A percentile compares a stretch with the other conserved stretches of the same genome.
These are phyloP conservation scores for Sporothrix euskadiensis DNA, from an alignment of 2,329 filamentous ascomycete species.

Conservation along the genomic window DNA sequence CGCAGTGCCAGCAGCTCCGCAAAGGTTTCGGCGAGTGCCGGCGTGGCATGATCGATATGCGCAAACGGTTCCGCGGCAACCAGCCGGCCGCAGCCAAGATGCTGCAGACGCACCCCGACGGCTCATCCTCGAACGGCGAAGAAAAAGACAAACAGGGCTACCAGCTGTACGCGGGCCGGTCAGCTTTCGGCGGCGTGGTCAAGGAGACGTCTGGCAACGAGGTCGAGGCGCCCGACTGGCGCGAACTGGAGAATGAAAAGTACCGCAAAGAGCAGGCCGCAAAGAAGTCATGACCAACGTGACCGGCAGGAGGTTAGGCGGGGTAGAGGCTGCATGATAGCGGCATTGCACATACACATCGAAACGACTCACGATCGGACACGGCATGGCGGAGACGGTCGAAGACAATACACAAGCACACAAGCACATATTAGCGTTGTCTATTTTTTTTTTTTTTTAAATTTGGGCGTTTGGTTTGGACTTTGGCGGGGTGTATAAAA, in stretches of 20 bases:
- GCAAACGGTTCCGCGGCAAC: constrained; percentile 95
- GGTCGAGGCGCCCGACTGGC: constrained; percentile 60
- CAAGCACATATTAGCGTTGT: constrained; percentile 17
- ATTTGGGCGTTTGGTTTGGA: background rate
- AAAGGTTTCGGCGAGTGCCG: constrained; percentile 95
- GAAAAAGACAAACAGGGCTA: constrained; percentile 52
- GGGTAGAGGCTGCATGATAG: constrained; percentile 4
- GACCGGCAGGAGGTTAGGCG: background rate
- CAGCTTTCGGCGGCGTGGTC: constrained; percentile 65
- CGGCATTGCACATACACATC: background rate
- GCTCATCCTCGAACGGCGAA: constrained; percentile 55
- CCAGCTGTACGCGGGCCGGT: constrained; percentile 77
- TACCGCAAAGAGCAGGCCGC: constrained; percentile 46
- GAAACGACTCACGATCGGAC: background rate
- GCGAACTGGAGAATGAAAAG: constrained; percentile 65
- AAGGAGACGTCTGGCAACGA: constrained; percentile 69
- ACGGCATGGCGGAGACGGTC: background rate
- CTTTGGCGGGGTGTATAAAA: background rate
- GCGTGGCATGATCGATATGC: constrained; percentile 96
- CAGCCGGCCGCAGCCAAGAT: constrained; percentile 71
- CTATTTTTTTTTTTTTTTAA: background rate
- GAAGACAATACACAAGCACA: background rate
- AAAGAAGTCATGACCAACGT: constrained; percentile 31
- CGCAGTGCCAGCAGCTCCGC: constrained; percentile 87
- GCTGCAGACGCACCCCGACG: constrained; percentile 40